Conservation (phyloP, 2,329 filamentous ascomycete species). For the Paraphaeosphaeria sporulosa region DNA sequence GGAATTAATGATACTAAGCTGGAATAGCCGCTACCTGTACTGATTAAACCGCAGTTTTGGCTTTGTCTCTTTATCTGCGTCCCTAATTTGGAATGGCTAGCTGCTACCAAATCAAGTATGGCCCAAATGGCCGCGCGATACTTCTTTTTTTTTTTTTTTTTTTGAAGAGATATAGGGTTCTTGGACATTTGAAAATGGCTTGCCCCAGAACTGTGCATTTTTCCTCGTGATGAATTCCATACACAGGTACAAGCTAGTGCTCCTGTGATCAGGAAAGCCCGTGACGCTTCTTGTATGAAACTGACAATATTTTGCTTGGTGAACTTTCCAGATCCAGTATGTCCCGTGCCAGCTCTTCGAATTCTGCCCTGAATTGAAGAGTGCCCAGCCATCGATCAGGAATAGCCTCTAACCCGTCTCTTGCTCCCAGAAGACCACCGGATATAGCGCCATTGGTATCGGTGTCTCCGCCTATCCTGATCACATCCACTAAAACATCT, state of each 20-base stretch:
- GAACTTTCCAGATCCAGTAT: constrained; percentile 9
- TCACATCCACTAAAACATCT: constrained; percentile 57
- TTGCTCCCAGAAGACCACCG: constrained; percentile 56
- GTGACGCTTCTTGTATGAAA: neutral
- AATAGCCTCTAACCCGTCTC: constrained; percentile 54
- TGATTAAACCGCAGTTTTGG: neutral
- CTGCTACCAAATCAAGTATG: neutral
- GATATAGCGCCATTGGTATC: constrained; percentile 59
- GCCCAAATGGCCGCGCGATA: neutral
- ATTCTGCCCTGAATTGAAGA: constrained; percentile 33
- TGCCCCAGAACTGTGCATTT: neutral
- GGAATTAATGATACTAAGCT: neutral
- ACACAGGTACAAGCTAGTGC: neutral
- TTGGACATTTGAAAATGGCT: neutral
- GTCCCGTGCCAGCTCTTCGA: constrained; percentile 21
- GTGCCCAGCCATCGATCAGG: constrained; percentile 49
- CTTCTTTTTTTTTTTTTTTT: too few species aligned
- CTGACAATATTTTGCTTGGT: neutral
- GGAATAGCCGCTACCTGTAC: neutral
- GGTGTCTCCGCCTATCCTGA: constrained; percentile 55
- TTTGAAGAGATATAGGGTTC: neutral
- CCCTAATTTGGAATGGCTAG: neutral
- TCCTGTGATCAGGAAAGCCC: neutral
- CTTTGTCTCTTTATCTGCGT: neutral
- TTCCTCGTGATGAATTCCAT: neutral